Base-by-base conservation (phyloP, 768 basidiomycete species). In the Mycena haematopus region DNA sequence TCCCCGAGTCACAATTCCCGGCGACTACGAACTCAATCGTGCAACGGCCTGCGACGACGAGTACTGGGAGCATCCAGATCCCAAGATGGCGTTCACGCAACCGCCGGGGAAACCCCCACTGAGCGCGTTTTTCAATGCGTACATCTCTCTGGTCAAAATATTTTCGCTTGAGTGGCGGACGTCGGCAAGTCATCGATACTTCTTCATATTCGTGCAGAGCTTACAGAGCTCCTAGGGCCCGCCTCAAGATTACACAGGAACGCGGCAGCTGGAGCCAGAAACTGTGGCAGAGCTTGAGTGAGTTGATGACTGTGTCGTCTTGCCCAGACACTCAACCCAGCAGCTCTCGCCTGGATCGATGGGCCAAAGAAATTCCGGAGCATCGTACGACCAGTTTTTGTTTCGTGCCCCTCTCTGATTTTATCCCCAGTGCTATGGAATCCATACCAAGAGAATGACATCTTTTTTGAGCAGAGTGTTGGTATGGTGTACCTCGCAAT, bases 331-430 rank as follows among this genome's bases (percentile, higher is more conserved):
- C 44, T 56, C 47, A 52, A 25, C 21, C 2, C 9, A 52, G 8
- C 47, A 80, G 80, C 82, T 81, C 71, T 75, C 81, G 29, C 78
- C 83, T 86, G 35, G 83, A 85, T 68, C 72, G 78, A 35, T 86
- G 84, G 84, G 76, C 82, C 6, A 80, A 82, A 46, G 70, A 75
- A 14, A 76, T 86, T n/a, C 84, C 84, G 3, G 77, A 79, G 47
- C 81, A 81, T 52, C 56, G 79, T 80, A 74, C 52, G 6, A 22
- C n/a, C n/a, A 9, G 25, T 27, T 8, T 27, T 15, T 4, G 22
- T 25, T 55, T 21, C 5, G 40, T 15, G 8, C 25, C 2, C 21
- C 24, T 21, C 31, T 15, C 63, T 62, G 15, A 52, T 47, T 27
- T 44, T 24, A 19, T 40, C 51, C 14, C 14, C 40, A 77, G 76